Base-by-base conservation (phyloP, 2,329 filamentous ascomycete species). In the Claviceps pazoutovae region DNA sequence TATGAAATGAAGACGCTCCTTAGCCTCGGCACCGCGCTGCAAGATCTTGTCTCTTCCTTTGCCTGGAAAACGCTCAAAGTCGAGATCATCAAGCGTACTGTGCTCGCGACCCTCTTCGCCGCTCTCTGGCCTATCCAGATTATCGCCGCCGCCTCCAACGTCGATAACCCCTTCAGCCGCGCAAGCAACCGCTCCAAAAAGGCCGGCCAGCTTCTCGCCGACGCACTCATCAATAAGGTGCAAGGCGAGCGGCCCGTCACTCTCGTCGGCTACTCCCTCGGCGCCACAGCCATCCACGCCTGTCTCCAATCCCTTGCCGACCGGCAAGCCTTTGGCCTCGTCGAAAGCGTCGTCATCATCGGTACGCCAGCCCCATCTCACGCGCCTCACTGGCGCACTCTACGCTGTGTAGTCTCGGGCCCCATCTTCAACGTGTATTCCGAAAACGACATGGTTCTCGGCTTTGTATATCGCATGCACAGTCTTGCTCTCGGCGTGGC, bases 351-450 rank as follows among this genome's bases (percentile, higher is more conserved):
- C 2, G 83, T 95, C 4, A 68, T 96, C 5, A 85, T 96, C 53
- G 90, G 90, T 2, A 77, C 87, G 0, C 88, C 90, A 0, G 80
- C 84, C 0, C 88, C 90, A 0, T 86, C 84, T 0, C 78, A 84
- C 45, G 68, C 78, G 0, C 74, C 74, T 1, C 80, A 88, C 58
- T 96, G 90, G 90, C 77, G 83, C 45, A 73, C 79, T 39, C 80
- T 95, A 57, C 80, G 88, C 34, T 80, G 79, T 45, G 87, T 91
- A 0, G 88, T 95, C 0, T 80, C 83, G 1, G 89, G 90, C 2
- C 79, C 85, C 53, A 75, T 95, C 7, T 84, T 95, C 59, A 96
- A 96, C 59, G 88, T 91, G 8, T 95, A 84, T 67, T 91, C 87
- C 1, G 81, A 84, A 50, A 90, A 93, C 54, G 90, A 96, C 66